Base-by-base conservation (phyloP, 768 basidiomycete species). In the Termitomyces sp. region DNA sequence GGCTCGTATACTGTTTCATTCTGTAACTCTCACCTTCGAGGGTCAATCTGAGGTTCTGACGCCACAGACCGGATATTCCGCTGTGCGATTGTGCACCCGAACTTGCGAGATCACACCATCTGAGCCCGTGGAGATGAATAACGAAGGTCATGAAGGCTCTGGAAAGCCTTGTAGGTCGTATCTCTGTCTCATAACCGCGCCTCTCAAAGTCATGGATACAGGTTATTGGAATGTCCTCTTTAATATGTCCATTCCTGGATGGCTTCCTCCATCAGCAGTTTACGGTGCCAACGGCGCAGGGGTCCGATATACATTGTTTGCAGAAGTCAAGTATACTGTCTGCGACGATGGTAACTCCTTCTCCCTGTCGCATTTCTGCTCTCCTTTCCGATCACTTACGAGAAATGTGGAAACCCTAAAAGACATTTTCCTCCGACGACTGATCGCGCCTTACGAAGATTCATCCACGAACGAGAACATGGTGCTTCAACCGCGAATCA, bases 161-260 rank as follows among this genome's bases (percentile, higher is more conserved):
- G 74, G 70, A 48, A 71, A 72, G 54, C 80, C 80, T 50, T 84
- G 80, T 78, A 70, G 65, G 68, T 66, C 17, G n/a, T 51, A 57
- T 35, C 44, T 54, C 38, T 19, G 24, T 19, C 43, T 43, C 41
- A 17, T 30, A 45, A 15, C 19, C 38, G 42, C 30, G 15, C 35
- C 22, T 48, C 32, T 57, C 41, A 55, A 35, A 45, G 38, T n/a
- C 35, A 8, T 40, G 30, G 10, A n/a, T 28, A n/a, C 26, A 80
- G 79, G 73, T 61, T 68, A 68, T 34, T 92, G 92, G 86, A 84
- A 87, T 60, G 74, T 93, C 53, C 74, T 85, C 17, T 96, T 95
- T 67, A 85, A 93, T 67, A 70, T 97, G 3, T 78, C 82, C 15
- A 72, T 95, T n/a, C 93, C 93, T 5, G 94, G 93, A 17, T 96